Evolutionary conservation across 371 early-diverging fungal species (phyloP).

Genomic region (Circinella minor): DNA sequence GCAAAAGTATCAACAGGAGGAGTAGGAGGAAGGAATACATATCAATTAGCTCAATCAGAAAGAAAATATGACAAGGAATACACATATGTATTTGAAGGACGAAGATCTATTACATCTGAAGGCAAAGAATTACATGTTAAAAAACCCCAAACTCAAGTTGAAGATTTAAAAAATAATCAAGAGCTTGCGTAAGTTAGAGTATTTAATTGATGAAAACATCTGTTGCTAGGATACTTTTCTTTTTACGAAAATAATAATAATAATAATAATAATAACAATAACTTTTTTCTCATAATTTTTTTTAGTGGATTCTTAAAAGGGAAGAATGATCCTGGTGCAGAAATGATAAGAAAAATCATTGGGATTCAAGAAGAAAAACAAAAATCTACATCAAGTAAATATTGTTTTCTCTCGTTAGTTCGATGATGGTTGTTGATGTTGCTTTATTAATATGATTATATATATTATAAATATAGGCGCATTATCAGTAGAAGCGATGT

Average conservation of each 20-base stretch:
- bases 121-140: slow-evolving; percentile 18
- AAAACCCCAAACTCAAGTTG: slow-evolving; percentile 15
- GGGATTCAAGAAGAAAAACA: slow-evolving; percentile 36
- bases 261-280: not conserved
- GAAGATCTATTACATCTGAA: slow-evolving; percentile 31
- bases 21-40: not conserved
- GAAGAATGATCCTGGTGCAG: slow-evolving; percentile 42
- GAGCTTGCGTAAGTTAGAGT: slow-evolving; percentile 13
- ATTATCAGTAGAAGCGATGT: slow-evolving; percentile 39
- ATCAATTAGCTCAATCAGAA: not conserved
- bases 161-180: slow-evolving; percentile 13
- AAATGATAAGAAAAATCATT: slow-evolving; percentile 43
- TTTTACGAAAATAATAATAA: not conserved
- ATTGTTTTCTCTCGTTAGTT: not conserved
- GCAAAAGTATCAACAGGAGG: slow-evolving; percentile 9
- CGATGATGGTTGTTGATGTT: not conserved
- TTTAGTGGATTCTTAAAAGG: slow-evolving; percentile 40
- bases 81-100: slow-evolving; percentile 32
- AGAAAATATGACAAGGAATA: slow-evolving; percentile 19
- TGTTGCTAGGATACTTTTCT: too few relatives aligned
- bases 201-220: too few relatives aligned
- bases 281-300: not conserved
- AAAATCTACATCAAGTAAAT: slow-evolving; percentile 15
- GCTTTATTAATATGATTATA: not conserved
- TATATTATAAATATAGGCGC: slow-evolving; percentile 10